phyloP scores from a whole-genome alignment of 1,139 yeast species.

The Casaregolazyma lundiana region DNA sequence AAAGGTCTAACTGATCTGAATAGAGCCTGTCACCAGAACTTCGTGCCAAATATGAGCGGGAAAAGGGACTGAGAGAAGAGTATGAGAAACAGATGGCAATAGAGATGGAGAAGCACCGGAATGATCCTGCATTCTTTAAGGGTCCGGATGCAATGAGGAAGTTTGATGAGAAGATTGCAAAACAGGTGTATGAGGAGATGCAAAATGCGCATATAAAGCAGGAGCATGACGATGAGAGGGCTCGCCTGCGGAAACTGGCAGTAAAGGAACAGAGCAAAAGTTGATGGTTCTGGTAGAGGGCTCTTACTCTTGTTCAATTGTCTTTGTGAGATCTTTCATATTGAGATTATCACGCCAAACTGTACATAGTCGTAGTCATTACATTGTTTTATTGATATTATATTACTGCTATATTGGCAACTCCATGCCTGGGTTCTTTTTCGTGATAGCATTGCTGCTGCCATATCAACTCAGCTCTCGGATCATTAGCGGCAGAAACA shows the following conservation, averaged over 20 bases:
- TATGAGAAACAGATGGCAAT: conserved; percentile 53
- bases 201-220: conserved; percentile 18
- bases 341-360: too few species aligned
- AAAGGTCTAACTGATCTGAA: neutral
- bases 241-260: conserved; percentile 28
- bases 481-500: conserved; percentile 43
- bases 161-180: conserved; percentile 24
- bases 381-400: neutral
- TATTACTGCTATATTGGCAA: neutral
- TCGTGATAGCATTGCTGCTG: neutral
- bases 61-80: conserved; percentile 51
- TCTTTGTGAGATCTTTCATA: too few species aligned
- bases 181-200: conserved; percentile 24
- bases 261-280: conserved; percentile 24
- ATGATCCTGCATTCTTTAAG: conserved; percentile 30
- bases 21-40: conserved; percentile 72
- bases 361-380: neutral
- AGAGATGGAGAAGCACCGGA: conserved; percentile 20
- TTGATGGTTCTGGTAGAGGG: neutral
- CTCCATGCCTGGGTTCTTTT: conserved; percentile 23
- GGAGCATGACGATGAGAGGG: conserved; percentile 23
- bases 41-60: conserved; percentile 67
- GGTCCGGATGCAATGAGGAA: conserved; percentile 27
- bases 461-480: conserved; percentile 24
- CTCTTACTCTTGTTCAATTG: too few species aligned